Evolutionary conservation across 2,329 filamentous ascomycete species (phyloP), one percentile per base, ranked within the genome.

Genomic region (Amylocarpus encephaloides): DNA sequence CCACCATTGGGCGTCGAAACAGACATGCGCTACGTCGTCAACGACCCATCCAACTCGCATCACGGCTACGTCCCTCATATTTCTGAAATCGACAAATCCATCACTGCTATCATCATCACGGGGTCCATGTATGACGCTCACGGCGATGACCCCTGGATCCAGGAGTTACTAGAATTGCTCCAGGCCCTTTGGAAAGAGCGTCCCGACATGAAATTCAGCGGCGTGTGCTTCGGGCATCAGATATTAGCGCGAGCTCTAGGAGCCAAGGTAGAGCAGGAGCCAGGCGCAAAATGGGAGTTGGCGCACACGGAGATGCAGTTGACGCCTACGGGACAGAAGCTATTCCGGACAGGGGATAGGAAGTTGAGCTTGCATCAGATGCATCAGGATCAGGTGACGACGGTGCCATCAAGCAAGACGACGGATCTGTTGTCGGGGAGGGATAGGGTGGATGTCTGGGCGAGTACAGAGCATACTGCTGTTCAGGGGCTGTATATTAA

Each of bases 1-100:
- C 79, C 79, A 2, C 73, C 72, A 0, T 66, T 82, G 0, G 73
- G 72, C 5, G 71, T 82, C 22, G 73, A 79, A 59, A 79, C 76
- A 1, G 70, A 74, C 19, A 75, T 77, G 61, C 67, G 74, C 34
- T 81, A 76, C 56, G 71, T 82, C 5, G 76, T 82, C 4, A 68
- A 74, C 16, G 38, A 40, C 38, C 5, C 38, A 3, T n/a, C n/a
- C 5, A 40, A 40, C 38, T 6, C 7, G 7, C 13, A 40, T 5
- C 13, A 40, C 18, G 38, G 38, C 10, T 15, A 40, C 38, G 38
- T 40, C 10, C 38, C 38, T 40, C 13, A 40, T 11, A 40, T 40
- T 5, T 40, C 38, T 11, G 38, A 40, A 15, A 40, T 40, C 16
- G 38, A 18, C 13, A 40, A 40, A 40, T 16, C 13, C 13, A 19